Percentiles rank a stretch among this genome's conserved stretches.
Evolutionary conservation across 2,329 filamentous ascomycete species (phyloP).

Genomic region (Simplicillium sp.): DNA sequence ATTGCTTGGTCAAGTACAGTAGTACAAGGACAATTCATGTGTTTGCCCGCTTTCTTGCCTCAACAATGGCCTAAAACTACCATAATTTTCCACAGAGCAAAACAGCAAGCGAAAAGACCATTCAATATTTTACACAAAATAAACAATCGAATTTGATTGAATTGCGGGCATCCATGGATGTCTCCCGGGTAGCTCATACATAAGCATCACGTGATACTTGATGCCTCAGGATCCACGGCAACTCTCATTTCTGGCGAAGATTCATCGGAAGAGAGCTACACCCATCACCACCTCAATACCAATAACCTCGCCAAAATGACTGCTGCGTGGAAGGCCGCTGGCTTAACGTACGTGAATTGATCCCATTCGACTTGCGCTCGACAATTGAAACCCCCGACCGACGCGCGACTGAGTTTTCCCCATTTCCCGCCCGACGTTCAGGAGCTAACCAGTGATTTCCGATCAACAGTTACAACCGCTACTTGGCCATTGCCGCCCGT

Average conservation of each 20-base stretch:
- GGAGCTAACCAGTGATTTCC: slow-evolving; percentile 21
- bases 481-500: slow-evolving; percentile 90
- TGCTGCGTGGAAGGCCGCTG: slow-evolving; percentile 97
- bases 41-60: no score
- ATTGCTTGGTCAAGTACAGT: no score
- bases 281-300: slow-evolving; percentile 23
- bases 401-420: slow-evolving; percentile 1
- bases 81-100: no score
- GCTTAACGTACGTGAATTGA: slow-evolving; percentile 68
- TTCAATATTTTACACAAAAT: no score
- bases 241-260: slow-evolving; percentile 23
- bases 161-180: no score
- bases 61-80: no score
- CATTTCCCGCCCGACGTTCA: slow-evolving; percentile 6
- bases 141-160: no score
- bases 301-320: slow-evolving; percentile 63
- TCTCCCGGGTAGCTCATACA: slow-evolving; percentile 24
- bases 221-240: slow-evolving; percentile 21
- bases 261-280: slow-evolving; percentile 18
- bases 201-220: slow-evolving; percentile 11
- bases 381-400: slow-evolving; percentile 16
- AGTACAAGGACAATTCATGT: no score
- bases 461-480: slow-evolving; percentile 89
- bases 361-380: slow-evolving; percentile 5
- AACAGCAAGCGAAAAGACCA: no score